These are phyloP conservation scores for Suillus subalutaceus DNA, from an alignment of 768 basidiomycete species.

Conservation along the genomic window DNA sequence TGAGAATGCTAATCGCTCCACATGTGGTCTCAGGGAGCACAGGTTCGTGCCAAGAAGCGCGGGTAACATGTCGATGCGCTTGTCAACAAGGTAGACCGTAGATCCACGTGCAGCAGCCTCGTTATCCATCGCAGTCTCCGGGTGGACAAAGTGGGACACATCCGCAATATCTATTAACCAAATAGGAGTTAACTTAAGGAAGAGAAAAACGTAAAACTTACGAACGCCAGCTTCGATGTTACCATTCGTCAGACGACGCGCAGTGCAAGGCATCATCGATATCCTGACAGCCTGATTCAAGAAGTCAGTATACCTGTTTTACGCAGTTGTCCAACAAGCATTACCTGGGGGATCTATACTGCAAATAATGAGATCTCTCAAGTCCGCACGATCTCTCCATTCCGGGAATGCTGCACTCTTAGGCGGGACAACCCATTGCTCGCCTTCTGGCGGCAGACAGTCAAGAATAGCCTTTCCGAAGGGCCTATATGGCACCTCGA, in stretches of 20 bases:
- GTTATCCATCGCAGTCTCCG: conserved; percentile 94
- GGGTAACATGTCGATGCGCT: conserved; percentile 98
- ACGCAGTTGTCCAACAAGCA: conserved; percentile 12
- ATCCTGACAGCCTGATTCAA: conserved; percentile 81
- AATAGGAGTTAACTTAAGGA: conserved; percentile 5
- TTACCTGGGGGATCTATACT: conserved; percentile 96
- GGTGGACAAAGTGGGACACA: conserved; percentile 92
- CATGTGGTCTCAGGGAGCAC: conserved; percentile 88
- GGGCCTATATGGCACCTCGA: conserved; percentile 93
- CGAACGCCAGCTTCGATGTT: conserved; percentile 98
- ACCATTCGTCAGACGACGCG: conserved; percentile 82
- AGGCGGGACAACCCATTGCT: conserved; percentile 88
- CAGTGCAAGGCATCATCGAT: conserved; percentile 98
- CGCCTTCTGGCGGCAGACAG: conserved; percentile 89
- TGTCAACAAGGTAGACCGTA: conserved; percentile 97
- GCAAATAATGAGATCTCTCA: conserved; percentile 85
- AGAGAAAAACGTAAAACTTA: conserved; percentile 49
- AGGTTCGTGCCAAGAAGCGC: conserved; percentile 91
- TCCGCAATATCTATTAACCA: conserved; percentile 85
- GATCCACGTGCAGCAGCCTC: conserved; percentile 97
- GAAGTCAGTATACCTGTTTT: conserved; percentile 12
- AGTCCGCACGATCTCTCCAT: conserved; percentile 88
- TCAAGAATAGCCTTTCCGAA: conserved; percentile 95
- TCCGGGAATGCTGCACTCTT: conserved; percentile 54
- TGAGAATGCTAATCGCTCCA: conserved; percentile 94